Conservation (phyloP, 352 stramenopile genomes). For the Globisporangium iwayamae region DNA sequence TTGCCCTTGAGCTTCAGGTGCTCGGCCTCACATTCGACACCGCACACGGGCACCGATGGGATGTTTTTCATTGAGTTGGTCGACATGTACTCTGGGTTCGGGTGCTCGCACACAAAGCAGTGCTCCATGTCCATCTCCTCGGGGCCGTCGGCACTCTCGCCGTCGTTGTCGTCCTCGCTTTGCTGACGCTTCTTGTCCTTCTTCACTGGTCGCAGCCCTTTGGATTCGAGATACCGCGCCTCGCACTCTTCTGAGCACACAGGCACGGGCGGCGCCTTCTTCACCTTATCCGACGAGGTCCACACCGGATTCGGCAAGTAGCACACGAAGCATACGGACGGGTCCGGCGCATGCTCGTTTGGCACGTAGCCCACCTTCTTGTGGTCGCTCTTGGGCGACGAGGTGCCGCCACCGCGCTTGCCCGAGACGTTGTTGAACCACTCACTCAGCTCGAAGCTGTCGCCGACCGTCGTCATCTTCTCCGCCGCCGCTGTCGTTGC, state of each 20-base stretch:
- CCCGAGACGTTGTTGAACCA: constrained; percentile 60
- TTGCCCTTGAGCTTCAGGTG: constrained; percentile 26
- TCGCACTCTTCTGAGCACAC: constrained; percentile 59
- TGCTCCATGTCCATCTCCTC: constrained; percentile 25
- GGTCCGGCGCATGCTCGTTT: constrained; percentile 11
- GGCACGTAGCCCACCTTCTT: constrained; percentile 20
- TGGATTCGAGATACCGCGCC: constrained; percentile 49
- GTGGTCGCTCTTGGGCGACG: constrained; percentile 24
- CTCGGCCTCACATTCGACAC: constrained; percentile 58
- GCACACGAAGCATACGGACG: constrained; percentile 53
- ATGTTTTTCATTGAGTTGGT: constrained; percentile 51
- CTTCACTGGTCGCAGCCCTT: constrained; percentile 35
- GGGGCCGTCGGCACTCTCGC: constrained; percentile 1
- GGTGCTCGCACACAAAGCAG: constrained; percentile 62
- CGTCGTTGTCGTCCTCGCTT: constrained; percentile 18
- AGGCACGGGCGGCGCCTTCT: constrained; percentile 49
- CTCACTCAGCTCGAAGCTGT: constrained; percentile 76
- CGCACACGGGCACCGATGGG: constrained; percentile 56
- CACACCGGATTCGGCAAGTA: constrained; percentile 55
- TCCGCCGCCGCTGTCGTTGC: neutral
- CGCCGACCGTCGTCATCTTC: constrained; percentile 35
- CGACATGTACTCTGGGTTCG: constrained; percentile 64
- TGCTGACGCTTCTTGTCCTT: constrained; percentile 19
- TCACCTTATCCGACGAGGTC: constrained; percentile 58
- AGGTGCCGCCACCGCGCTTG: constrained; percentile 12